These are phyloP conservation scores for Lithospermum erythrorhizon DNA, from an alignment of 257 asterid genomes.

Conservation along the genomic window DNA sequence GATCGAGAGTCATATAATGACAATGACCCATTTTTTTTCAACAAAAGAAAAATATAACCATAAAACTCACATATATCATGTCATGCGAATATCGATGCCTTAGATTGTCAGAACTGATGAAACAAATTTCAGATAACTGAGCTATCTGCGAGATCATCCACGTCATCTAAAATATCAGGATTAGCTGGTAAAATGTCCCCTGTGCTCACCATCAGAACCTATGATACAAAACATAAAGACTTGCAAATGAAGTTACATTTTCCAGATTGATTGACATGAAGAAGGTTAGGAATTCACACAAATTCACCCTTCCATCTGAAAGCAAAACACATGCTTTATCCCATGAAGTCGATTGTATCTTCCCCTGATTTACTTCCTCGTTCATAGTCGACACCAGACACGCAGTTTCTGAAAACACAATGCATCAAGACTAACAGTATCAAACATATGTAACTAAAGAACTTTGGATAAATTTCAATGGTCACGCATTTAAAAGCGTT, in stretches of 20 bases:
- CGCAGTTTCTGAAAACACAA: conserved; percentile 54
- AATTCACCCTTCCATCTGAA: conserved; percentile 61
- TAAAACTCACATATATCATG: conserved; percentile 56
- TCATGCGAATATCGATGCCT: conserved; percentile 54
- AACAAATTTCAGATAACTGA: conserved; percentile 79
- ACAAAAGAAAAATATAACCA: no score
- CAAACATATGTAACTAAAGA: neutral
- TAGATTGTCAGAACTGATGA: conserved; percentile 88
- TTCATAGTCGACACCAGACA: conserved; percentile 61
- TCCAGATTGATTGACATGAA: conserved; percentile 11
- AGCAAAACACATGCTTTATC: conserved; percentile 56
- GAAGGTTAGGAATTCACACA: conserved; percentile 7
- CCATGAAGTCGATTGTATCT: conserved; percentile 63
- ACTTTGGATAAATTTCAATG: no score
- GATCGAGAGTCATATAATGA: no score
- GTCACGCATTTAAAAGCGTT: no score
- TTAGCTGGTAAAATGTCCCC: conserved; percentile 76
- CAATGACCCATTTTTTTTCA: no score
- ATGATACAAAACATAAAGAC: conserved; percentile 16
- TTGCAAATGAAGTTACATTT: conserved; percentile 4
- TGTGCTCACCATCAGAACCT: conserved; percentile 53
- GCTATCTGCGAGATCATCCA: conserved; percentile 85
- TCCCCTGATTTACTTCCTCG: conserved; percentile 53
- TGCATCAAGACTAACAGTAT: conserved; percentile 7
- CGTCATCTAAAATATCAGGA: conserved; percentile 81